Evolutionary conservation across 495 filamentous ascomycete species (phyloP), one percentile per base, ranked within the genome.

Genomic region (Podospora conica): DNA sequence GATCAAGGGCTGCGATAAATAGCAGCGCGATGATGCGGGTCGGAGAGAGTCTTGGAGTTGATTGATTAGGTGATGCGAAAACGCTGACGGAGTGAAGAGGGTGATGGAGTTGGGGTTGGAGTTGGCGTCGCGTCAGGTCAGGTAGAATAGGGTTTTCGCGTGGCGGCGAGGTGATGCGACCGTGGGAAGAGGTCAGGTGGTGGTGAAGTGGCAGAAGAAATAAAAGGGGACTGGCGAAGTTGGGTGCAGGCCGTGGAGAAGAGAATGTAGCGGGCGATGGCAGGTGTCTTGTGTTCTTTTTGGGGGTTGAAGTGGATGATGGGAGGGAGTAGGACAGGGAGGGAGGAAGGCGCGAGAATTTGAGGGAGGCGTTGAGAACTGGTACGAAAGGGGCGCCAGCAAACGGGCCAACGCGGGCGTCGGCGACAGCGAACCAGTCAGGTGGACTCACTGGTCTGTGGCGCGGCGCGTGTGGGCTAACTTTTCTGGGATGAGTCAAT

Each of bases 201-300:
- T 61, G 33, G n/a, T n/a, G 58, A 60, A 18, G 22, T 55, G 64
- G 68, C 60, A 70, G 55, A 56, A 31, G 25, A 63, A 70, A 68
- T 65, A 70, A 68, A 58, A 61, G 64, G 71, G 68, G 78, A 71
- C 76, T 72, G 65, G 68, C 75, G 74, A 80, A 80, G 73, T 78
- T 79, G 76, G 77, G 74, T 81, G 79, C 77, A 74, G 68, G 68
- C 76, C 73, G 69, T 66, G 69, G 63, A 48, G 65, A 64, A 73
- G 61, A 65, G 70, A 71, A 67, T 62, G 67, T 57, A 66, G 71
- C 23, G 55, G 54, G 48, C 69, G 68, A 60, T 67, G 68, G 64
- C 69, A 63, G 55, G 58, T 40, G 65, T 33, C 55, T 53, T 65
- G 66, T 61, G n/a, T 27, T 63, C 24, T 62, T 65, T 68, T 64